phyloP scores from a whole-genome alignment of 345 rosid species.

The Mangifera indica region DNA sequence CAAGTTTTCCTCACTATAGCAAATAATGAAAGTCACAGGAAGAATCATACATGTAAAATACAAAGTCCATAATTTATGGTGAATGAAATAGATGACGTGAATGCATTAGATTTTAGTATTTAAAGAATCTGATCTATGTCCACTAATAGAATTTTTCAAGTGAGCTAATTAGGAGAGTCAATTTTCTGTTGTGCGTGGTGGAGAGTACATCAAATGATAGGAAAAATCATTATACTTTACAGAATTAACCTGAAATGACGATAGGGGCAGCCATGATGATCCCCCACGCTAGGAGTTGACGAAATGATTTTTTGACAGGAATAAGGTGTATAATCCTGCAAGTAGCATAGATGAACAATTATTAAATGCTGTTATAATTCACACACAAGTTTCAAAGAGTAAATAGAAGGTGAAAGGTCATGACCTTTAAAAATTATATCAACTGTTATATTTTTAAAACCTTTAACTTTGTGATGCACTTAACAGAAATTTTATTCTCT shows the following conservation, averaged over 20 bases:
- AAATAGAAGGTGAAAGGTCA: not conserved
- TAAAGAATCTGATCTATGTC: not conserved
- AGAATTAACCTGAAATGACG: conserved; percentile 80
- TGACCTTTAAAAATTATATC: not conserved
- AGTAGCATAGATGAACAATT: conserved; percentile 2
- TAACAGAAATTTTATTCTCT: not conserved
- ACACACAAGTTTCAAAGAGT: not conserved
- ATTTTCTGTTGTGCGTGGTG: not conserved
- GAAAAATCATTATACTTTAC: conserved; percentile 1
- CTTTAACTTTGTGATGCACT: not conserved
- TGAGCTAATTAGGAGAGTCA: not conserved
- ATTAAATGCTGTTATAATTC: not conserved
- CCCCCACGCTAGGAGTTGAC: conserved; percentile 77
- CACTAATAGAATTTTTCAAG: not conserved
- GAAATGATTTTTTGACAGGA: conserved; percentile 84
- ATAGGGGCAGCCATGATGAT: conserved; percentile 94
- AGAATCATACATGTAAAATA: not conserved
- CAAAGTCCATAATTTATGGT: not conserved
- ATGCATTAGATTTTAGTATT: not conserved
- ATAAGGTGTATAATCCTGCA: conserved; percentile 95
- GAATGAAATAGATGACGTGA: conserved; percentile 3
- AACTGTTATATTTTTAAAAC: not conserved
- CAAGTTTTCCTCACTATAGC: conserved; percentile 74
- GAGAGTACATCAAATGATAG: not conserved
- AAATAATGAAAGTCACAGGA: conserved; percentile 9